Evolutionary conservation across 2,329 filamentous ascomycete genomes (phyloP), one percentile per base, ranked within the genome.

Genomic region (Cladosporium sp.): DNA sequence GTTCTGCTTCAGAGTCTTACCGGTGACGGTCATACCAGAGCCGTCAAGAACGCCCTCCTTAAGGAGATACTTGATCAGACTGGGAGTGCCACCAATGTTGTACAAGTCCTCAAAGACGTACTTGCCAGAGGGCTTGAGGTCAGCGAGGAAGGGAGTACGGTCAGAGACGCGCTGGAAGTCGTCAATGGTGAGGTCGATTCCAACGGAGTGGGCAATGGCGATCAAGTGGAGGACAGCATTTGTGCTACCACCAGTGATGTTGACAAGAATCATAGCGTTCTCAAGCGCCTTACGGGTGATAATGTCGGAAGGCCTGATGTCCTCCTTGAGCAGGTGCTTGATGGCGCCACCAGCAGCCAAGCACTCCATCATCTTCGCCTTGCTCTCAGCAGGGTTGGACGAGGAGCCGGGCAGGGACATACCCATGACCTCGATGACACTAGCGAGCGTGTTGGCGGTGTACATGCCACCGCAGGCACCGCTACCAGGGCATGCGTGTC

Each of bases 391-490:
- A 4, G 75, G 74, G 56, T 77, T 77, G 2, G 74, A 73, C 0
- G 74, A 77, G 11, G 74, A 77, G 22, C 74, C 74, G 39, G 75
- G 75, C 3, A 78, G 68, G 20, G 73, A 70, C 68, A 78, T 70
- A 51, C 75, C 75, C 68, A 78, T 76, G 41, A 66, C 68, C 58
- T 78, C 75, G 48, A 77, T 75, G 7, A 74, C 71, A 6, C 72
- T 75, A 34, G 74, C 74, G 68, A 78, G 73, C 41, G 74, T 78
- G 64, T 78, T 78, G 39, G 75, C 75, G 11, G 75, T 78, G 65
- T 77, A 78, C 74, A 95, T 95, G 61, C 89, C 89, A 68, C 89
- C 89, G 63, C 89, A 95, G 11, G 89, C 89, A 60, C 89, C 89
- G 60, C 83, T 78, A 32, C 89, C 88, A 19, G 88, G 88, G 70